Percentiles rank a stretch among this genome's conserved stretches.
phyloP scores from a whole-genome alignment of 164 flowering plant species.

The Magnolia sinica region DNA sequence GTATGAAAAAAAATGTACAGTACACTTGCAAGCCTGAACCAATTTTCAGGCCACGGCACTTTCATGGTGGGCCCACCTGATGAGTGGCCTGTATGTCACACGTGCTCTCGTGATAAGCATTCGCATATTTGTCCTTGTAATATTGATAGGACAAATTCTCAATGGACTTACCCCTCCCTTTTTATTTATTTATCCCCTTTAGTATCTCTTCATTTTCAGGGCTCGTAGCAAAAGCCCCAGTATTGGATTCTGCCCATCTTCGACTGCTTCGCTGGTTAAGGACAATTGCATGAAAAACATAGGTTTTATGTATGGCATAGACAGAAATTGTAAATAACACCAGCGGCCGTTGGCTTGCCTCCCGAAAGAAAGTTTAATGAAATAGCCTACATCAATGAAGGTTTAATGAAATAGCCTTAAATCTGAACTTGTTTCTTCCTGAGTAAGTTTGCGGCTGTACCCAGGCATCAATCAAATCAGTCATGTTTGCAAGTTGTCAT shows the following conservation, averaged over 20 bases:
- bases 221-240: slow-evolving; percentile 62
- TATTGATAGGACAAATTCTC: neutral
- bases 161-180: neutral
- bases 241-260: slow-evolving; percentile 75
- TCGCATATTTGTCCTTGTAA: no score
- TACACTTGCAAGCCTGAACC: neutral
- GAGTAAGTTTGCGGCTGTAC: no score
- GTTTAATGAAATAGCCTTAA: no score
- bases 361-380: neutral
- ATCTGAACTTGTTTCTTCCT: no score
- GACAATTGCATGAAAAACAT: slow-evolving; percentile 53
- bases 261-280: slow-evolving; percentile 80
- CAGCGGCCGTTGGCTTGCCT: neutral
- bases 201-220: slow-evolving; percentile 34
- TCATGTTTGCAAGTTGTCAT: no score
- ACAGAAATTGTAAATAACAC: neutral
- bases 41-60: neutral
- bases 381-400: no score
- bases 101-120: no score
- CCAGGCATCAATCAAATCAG: no score
- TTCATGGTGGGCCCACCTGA: no score
- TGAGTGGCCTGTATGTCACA: no score
- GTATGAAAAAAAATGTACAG: no score
- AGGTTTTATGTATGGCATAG: neutral
- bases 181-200: neutral